phyloP scores from a whole-genome alignment of 2,329 filamentous ascomycete genomes.

The Verticillium dahliae region DNA sequence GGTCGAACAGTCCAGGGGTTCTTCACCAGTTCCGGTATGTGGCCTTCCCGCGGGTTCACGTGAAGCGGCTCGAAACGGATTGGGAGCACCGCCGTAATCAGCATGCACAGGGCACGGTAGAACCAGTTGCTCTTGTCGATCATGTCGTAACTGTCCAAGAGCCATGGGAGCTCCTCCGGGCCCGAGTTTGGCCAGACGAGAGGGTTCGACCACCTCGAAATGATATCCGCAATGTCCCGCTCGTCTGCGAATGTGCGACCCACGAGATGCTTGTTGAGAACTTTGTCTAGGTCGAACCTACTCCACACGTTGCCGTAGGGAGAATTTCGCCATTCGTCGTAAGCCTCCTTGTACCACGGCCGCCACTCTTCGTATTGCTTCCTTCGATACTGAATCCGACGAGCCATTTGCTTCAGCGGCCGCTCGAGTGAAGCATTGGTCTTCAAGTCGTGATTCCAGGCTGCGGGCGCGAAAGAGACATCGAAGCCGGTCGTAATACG shows the following conservation, averaged over 20 bases:
- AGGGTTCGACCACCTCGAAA: neutral
- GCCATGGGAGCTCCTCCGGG: neutral
- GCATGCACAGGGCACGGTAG: conserved; percentile 5
- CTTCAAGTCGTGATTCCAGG: neutral
- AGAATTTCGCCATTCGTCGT: conserved; percentile 4
- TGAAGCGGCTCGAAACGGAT: neutral
- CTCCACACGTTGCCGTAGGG: conserved; percentile 1
- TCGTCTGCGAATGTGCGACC: neutral
- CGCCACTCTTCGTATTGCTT: neutral
- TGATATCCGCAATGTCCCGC: neutral
- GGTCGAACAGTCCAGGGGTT: neutral
- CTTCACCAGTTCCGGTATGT: neutral
- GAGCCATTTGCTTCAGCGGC: neutral
- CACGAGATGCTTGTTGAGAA: neutral
- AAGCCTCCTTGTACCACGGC: conserved; percentile 4
- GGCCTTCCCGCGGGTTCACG: neutral
- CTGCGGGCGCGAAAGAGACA: neutral
- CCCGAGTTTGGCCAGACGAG: neutral
- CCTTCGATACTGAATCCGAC: neutral
- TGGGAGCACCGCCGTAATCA: conserved; percentile 3
- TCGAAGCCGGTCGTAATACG: neutral
- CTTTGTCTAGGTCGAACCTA: neutral
- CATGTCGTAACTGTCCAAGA: neutral
- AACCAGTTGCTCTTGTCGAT: conserved; percentile 3
- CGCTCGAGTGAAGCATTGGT: neutral